These are phyloP conservation scores for Rubia balearica DNA, from an alignment of 305 asterid species.

Conservation along the genomic window DNA sequence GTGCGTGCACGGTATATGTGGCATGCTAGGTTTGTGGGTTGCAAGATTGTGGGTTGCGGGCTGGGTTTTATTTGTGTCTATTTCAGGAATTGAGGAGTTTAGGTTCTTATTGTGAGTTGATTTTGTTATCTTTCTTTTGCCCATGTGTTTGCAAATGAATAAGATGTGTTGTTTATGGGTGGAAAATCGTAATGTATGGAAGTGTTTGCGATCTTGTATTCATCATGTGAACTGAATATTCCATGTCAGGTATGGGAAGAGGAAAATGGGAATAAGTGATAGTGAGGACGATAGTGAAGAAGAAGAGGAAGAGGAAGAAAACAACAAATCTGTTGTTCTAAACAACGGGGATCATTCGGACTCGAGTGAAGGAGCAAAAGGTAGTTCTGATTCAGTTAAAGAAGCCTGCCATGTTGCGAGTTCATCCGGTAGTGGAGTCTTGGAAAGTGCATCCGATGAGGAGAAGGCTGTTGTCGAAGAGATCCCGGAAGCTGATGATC, in stretches of 20 bases:
- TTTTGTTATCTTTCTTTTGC: background rate
- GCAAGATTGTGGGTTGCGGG: background rate
- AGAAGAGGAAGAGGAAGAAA: constrained; percentile 38
- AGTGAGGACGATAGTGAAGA: constrained; percentile 46
- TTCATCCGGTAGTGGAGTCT: constrained; percentile 26
- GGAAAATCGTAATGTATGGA: background rate
- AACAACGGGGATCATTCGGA: constrained; percentile 50
- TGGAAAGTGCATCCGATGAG: constrained; percentile 41
- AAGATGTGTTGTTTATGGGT: background rate
- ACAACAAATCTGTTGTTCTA: constrained; percentile 51
- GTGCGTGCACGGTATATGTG: too few species aligned
- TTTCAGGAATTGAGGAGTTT: background rate
- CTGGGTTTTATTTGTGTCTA: background rate
- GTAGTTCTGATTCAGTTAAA: constrained; percentile 43
- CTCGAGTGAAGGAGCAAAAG: constrained; percentile 56
- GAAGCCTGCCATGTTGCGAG: constrained; percentile 28
- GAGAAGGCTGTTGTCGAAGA: constrained; percentile 34
- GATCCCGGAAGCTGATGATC: constrained; percentile 22
- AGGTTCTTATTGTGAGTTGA: background rate
- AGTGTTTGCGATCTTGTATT: background rate
- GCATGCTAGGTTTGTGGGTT: background rate
- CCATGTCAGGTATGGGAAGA: constrained; percentile 73
- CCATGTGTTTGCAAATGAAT: background rate
- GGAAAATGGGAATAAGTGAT: constrained; percentile 29
- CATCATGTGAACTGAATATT: background rate